These are phyloP conservation scores for Russula emetica DNA, from an alignment of 768 basidiomycete species.

Conservation along the genomic window DNA sequence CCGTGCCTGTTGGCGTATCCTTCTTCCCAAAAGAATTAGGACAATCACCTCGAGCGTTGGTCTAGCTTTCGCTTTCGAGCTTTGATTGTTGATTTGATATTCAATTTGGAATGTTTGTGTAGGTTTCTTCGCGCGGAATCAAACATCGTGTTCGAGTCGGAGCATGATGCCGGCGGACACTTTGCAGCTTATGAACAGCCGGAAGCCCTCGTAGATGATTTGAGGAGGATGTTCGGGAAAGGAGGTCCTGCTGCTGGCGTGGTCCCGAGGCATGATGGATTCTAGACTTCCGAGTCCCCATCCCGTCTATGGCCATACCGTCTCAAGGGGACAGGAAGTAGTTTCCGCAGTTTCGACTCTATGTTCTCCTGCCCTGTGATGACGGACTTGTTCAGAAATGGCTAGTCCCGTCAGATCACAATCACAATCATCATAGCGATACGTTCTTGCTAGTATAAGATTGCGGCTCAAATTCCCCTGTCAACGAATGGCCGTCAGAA, in stretches of 20 bases:
- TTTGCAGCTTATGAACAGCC: slow-evolving; percentile 55
- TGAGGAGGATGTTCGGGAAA: slow-evolving; percentile 54
- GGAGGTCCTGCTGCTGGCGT: slow-evolving; percentile 48
- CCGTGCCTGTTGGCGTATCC: slow-evolving; percentile 47
- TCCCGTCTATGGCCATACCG: background rate
- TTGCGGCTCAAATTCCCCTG: too few species aligned
- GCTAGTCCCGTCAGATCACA: too few species aligned
- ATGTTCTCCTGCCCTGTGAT: too few species aligned
- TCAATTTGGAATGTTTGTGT: background rate
- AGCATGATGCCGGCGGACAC: slow-evolving; percentile 52
- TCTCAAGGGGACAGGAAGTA: background rate
- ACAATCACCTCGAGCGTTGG: slow-evolving; percentile 39
- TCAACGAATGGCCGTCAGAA: too few species aligned
- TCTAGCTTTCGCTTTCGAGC: slow-evolving; percentile 12
- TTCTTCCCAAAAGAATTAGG: slow-evolving; percentile 49
- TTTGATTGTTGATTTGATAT: background rate
- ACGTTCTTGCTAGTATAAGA: too few species aligned
- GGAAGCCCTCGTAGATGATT: slow-evolving; percentile 43
- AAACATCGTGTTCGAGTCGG: slow-evolving; percentile 45
- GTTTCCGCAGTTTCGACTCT: background rate
- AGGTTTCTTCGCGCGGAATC: slow-evolving; percentile 31
- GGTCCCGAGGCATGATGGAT: slow-evolving; percentile 35
- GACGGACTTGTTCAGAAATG: too few species aligned
- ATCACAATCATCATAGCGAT: too few species aligned
- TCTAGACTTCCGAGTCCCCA: too few species aligned